Conservation (phyloP, 2,329 filamentous ascomycete genomes). For the Colletotrichum costaricense region DNA sequence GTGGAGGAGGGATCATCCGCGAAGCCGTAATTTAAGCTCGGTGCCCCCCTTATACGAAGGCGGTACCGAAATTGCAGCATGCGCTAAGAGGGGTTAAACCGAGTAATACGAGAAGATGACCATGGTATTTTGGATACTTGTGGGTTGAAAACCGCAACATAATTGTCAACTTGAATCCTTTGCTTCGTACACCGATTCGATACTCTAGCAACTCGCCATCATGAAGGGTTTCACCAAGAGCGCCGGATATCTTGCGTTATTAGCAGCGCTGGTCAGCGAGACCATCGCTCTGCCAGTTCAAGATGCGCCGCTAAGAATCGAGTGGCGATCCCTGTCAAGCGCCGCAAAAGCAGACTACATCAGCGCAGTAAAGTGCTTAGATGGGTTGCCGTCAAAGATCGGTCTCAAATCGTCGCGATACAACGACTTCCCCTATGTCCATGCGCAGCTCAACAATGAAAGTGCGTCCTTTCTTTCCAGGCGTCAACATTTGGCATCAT, state of each 20-base stretch:
- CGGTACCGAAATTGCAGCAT: background rate
- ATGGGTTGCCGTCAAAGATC: conserved; percentile 40
- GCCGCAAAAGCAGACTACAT: conserved; percentile 12
- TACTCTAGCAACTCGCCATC: background rate
- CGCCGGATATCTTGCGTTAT: background rate
- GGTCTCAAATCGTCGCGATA: conserved; percentile 41
- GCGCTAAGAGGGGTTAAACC: background rate
- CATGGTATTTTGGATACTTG: background rate
- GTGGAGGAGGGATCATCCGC: background rate
- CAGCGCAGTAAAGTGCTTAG: conserved; percentile 43
- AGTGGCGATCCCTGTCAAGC: conserved; percentile 11
- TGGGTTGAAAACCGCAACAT: background rate
- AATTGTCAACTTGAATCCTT: background rate
- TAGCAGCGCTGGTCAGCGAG: background rate
- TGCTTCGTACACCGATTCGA: background rate
- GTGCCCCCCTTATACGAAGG: background rate
- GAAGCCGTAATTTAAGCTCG: background rate
- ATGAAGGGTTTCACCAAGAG: background rate
- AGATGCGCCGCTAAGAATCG: conserved; percentile 1
- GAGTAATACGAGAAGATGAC: background rate
- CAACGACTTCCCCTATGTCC: conserved; percentile 47
- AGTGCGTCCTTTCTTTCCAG: background rate
- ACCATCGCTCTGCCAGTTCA: background rate
- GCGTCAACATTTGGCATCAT: background rate
- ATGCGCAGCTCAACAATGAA: conserved; percentile 35